Evolutionary conservation across 2,329 filamentous ascomycete genomes (phyloP).

Genomic region (Phaeosphaeria sp.): DNA sequence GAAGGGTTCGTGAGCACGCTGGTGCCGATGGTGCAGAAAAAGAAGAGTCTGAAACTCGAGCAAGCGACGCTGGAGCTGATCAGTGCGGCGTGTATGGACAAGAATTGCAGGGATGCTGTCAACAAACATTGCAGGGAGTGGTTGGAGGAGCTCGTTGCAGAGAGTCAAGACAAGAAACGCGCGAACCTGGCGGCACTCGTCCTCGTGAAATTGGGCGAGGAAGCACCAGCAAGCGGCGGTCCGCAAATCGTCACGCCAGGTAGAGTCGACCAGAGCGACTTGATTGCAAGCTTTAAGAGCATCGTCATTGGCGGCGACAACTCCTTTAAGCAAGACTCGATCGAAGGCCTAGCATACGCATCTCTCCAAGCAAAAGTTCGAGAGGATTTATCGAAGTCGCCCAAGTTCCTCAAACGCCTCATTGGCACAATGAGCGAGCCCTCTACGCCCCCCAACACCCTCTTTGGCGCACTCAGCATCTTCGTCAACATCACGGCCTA

Average conservation of each 20-base stretch:
- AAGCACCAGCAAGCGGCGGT: slow-evolving; percentile 35
- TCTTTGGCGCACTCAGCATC: slow-evolving; percentile 87
- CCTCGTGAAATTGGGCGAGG: slow-evolving; percentile 62
- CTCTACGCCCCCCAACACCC: slow-evolving; percentile 61
- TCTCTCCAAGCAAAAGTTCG: slow-evolving; percentile 87
- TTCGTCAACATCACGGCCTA: slow-evolving; percentile 86
- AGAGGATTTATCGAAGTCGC: slow-evolving; percentile 76
- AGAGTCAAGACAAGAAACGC: slow-evolving; percentile 67
- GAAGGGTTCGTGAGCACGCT: slow-evolving; percentile 85
- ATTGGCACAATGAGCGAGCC: slow-evolving; percentile 63
- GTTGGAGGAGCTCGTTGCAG: slow-evolving; percentile 83
- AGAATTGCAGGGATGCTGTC: slow-evolving; percentile 81
- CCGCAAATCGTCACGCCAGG: slow-evolving; percentile 41
- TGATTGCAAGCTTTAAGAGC: slow-evolving; percentile 65
- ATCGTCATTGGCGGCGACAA: slow-evolving; percentile 69
- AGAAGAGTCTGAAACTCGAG: slow-evolving; percentile 86
- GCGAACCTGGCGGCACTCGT: slow-evolving; percentile 60
- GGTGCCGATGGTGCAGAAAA: slow-evolving; percentile 76
- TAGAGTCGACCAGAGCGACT: slow-evolving; percentile 52
- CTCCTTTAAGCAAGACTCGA: slow-evolving; percentile 69
- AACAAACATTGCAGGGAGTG: slow-evolving; percentile 84
- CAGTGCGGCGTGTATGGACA: slow-evolving; percentile 88
- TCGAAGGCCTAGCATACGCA: slow-evolving; percentile 92
- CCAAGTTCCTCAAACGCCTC: slow-evolving; percentile 71
- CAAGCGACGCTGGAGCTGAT: slow-evolving; percentile 87